A percentile compares a stretch with the other conserved stretches of the same genome.
Conservation (phyloP, 768 basidiomycete genomes). For the Russula emetica region DNA sequence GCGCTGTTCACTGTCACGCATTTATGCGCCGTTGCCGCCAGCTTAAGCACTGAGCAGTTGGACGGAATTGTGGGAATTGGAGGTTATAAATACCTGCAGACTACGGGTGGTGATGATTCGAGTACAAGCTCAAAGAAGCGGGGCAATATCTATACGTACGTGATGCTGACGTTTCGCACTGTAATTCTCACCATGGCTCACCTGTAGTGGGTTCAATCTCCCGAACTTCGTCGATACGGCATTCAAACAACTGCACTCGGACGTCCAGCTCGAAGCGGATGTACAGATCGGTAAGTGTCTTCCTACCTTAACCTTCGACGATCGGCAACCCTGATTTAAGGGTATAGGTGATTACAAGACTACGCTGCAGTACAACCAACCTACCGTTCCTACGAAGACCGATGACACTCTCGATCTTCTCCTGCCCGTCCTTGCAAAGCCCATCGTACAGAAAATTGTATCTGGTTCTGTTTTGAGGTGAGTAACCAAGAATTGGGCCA, state of each 20-base stretch:
- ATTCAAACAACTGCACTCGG: conserved; percentile 59
- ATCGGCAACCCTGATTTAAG: neutral
- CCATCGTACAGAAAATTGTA: conserved; percentile 72
- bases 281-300: conserved; percentile 51
- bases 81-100: conserved; percentile 53
- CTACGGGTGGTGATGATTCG: conserved; percentile 32
- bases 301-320: neutral
- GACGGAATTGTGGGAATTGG: conserved; percentile 64
- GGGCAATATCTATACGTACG: conserved; percentile 52
- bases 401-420: conserved; percentile 60
- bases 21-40: conserved; percentile 60
- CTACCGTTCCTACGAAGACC: conserved; percentile 51
- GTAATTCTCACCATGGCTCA: neutral
- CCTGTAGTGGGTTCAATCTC: conserved; percentile 53
- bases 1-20: conserved; percentile 69
- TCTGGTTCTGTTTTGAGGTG: conserved; percentile 53
- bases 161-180: conserved; percentile 5
- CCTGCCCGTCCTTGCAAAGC: conserved; percentile 63
- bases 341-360: conserved; percentile 57
- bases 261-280: conserved; percentile 52
- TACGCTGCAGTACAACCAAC: conserved; percentile 57
- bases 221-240: conserved; percentile 59
- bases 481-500: conserved; percentile 17
- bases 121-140: conserved; percentile 34
- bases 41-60: conserved; percentile 53